A percentile compares a stretch with the other conserved stretches of the same genome.
These are phyloP conservation scores for Colletotrichum sp. DNA, from an alignment of 2,329 filamentous ascomycete genomes.

Conservation along the genomic window DNA sequence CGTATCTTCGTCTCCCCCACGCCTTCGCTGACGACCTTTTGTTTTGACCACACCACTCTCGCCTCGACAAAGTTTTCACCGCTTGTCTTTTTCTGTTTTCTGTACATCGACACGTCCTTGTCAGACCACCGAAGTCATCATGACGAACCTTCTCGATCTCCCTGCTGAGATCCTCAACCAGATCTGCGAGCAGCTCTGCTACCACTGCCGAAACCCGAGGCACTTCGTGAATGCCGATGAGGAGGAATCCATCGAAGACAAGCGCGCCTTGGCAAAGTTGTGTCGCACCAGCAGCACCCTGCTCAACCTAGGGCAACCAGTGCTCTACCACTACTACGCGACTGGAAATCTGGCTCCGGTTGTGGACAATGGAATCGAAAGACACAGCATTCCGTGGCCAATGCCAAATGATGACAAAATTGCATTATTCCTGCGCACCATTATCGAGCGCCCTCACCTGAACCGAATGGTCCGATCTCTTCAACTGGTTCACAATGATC, in stretches of 20 bases:
- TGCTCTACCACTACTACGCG: neutral
- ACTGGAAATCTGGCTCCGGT: neutral
- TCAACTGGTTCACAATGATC: neutral
- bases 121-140: neutral
- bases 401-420: neutral
- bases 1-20: neutral
- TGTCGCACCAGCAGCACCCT: accelerated
- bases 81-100: accelerated
- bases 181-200: neutral
- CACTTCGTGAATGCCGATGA: neutral
- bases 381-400: neutral
- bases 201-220: neutral
- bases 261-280: neutral
- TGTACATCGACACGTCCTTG: no score
- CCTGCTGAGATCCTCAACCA: neutral
- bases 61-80: neutral
- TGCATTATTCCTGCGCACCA: neutral
- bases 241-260: neutral
- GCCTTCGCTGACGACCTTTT: neutral
- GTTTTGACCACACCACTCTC: neutral
- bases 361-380: neutral
- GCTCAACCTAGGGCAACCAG: neutral
- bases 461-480: neutral
- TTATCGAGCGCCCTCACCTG: neutral
- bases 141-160: neutral